Conservation (phyloP, 1,284 basidiomycete genomes). For the Malassezia globosa region DNA sequence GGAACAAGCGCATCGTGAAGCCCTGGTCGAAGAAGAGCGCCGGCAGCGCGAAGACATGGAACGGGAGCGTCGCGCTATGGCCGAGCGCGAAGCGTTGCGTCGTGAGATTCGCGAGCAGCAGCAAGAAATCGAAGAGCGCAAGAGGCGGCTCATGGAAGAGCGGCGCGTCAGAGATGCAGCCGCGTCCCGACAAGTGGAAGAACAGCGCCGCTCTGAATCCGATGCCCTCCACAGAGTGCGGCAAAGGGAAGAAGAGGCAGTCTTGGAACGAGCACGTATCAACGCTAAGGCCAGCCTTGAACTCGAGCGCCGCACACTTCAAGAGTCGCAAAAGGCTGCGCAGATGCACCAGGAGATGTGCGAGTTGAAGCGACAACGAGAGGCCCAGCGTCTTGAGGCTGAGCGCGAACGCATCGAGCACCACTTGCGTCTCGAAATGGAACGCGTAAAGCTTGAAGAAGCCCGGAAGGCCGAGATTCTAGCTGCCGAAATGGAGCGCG, state of each 20-base stretch:
- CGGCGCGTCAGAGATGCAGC: neutral
- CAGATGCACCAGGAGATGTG: neutral
- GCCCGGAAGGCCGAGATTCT: neutral
- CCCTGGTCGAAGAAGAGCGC: neutral
- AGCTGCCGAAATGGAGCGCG: slow-evolving; percentile 2
- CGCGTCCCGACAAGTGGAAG: neutral
- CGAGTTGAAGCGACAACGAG: slow-evolving; percentile 2
- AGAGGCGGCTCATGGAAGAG: slow-evolving; percentile 3
- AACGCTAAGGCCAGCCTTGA: no score
- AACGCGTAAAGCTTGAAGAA: neutral
- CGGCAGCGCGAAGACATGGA: slow-evolving; percentile 3
- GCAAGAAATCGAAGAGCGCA: slow-evolving; percentile 19
- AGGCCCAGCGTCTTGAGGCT: slow-evolving; percentile 24
- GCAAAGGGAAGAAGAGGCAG: slow-evolving; percentile 7
- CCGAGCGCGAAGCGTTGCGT: neutral
- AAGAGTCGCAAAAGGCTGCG: neutral
- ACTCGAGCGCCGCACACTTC: neutral
- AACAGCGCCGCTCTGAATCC: neutral
- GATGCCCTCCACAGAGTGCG: neutral
- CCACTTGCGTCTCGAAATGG: neutral
- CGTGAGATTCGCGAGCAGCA: slow-evolving; percentile 19
- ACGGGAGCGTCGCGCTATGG: slow-evolving; percentile 10
- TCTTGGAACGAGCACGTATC: no score
- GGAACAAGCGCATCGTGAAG: neutral
- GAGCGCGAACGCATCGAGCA: slow-evolving; percentile 8